Conservation (phyloP, 768 basidiomycete species). For the Termitomyces sp. region DNA sequence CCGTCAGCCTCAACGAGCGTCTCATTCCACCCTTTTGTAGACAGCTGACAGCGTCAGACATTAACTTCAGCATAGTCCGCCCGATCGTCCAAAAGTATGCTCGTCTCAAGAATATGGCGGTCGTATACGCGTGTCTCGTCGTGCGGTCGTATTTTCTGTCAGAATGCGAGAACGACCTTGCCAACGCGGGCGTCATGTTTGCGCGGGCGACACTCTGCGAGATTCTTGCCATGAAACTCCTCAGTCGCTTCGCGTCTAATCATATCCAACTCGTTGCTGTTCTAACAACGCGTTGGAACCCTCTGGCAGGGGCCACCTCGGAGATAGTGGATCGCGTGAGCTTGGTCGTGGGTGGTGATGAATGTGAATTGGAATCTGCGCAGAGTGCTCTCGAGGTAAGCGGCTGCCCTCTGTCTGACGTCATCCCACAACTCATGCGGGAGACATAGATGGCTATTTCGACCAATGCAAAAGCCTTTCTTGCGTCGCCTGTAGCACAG, state of each 20-base stretch:
- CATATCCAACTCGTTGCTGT: constrained; percentile 76
- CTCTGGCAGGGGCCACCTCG: constrained; percentile 67
- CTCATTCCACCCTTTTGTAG: constrained; percentile 26
- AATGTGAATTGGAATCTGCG: constrained; percentile 59
- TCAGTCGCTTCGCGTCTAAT: constrained; percentile 66
- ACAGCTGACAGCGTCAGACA: constrained; percentile 78
- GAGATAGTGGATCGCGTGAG: constrained; percentile 67
- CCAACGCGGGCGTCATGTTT: constrained; percentile 68
- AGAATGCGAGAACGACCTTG: constrained; percentile 64
- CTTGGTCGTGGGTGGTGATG: constrained; percentile 46
- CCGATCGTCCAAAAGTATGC: constrained; percentile 79
- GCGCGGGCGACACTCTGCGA: constrained; percentile 76
- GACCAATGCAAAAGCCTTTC: constrained; percentile 77
- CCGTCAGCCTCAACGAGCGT: constrained; percentile 1
- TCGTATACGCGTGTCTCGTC: constrained; percentile 73
- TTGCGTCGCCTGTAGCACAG: constrained; percentile 80
- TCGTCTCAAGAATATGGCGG: constrained; percentile 64
- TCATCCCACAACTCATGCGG: background rate
- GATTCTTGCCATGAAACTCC: constrained; percentile 82
- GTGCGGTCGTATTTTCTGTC: constrained; percentile 75
- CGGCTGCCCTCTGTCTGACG: constrained; percentile 17
- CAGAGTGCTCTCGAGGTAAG: constrained; percentile 82
- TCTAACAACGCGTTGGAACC: constrained; percentile 80
- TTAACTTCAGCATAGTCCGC: constrained; percentile 75
- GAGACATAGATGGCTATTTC: constrained; percentile 75